Conservation (phyloP, 148 eudicot species). For the Rhododendron henanense region DNA sequence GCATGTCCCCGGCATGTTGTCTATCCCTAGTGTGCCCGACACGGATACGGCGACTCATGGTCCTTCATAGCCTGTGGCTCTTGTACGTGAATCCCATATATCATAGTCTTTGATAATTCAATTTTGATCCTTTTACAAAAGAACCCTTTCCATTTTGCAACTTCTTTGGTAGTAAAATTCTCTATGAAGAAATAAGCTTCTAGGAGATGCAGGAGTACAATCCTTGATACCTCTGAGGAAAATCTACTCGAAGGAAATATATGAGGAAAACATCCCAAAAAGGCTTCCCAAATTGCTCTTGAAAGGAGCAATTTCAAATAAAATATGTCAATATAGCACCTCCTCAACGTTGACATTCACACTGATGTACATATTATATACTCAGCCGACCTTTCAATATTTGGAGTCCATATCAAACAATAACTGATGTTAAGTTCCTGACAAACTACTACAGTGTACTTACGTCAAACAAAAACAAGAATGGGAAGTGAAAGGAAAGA, state of each 20-base stretch:
- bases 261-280: background rate
- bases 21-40: background rate
- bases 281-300: background rate
- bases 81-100: background rate
- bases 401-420: background rate
- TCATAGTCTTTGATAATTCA: background rate
- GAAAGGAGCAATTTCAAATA: background rate
- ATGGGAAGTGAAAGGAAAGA: background rate
- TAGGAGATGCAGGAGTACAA: background rate
- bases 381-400: background rate
- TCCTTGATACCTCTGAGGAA: background rate
- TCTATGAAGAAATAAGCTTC: background rate
- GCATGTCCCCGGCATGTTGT: background rate
- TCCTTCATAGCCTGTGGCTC: background rate
- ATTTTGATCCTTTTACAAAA: background rate
- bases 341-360: background rate
- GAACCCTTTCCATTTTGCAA: background rate
- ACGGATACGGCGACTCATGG: background rate
- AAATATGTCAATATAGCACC: background rate
- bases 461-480: background rate
- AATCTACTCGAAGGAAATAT: background rate
- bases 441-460: background rate
- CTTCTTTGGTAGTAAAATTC: background rate
- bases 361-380: background rate
- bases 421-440: background rate